phyloP scores from a whole-genome alignment of 345 rosid species.

The Gossypium turneri region DNA sequence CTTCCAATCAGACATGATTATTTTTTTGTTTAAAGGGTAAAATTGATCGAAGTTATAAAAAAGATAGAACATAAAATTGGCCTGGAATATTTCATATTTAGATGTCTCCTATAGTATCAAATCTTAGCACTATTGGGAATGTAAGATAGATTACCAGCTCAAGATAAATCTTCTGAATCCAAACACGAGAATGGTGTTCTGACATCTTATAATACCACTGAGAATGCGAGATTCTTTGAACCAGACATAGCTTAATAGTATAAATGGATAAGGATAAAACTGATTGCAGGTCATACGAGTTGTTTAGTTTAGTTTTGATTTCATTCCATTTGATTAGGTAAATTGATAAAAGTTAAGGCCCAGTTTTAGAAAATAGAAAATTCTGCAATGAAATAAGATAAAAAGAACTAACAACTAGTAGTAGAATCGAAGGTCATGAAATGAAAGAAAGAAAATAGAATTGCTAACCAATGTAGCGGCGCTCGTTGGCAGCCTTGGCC shows the following conservation, averaged over 20 bases:
- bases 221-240: too few relatives aligned
- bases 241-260: not conserved
- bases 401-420: not conserved
- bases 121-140: too few relatives aligned
- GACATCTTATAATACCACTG: too few relatives aligned
- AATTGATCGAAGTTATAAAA: too few relatives aligned
- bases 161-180: too few relatives aligned
- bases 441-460: not conserved
- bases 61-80: too few relatives aligned
- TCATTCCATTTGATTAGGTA: not conserved
- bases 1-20: too few relatives aligned
- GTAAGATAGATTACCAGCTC: too few relatives aligned
- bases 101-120: too few relatives aligned
- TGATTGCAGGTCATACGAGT: not conserved
- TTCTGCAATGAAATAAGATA: not conserved
- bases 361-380: not conserved
- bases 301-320: not conserved
- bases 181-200: too few relatives aligned
- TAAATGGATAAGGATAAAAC: not conserved
- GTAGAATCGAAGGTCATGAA: not conserved
- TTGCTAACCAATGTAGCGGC: slow-evolving; percentile 80
- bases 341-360: not conserved
- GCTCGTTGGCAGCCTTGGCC: slow-evolving; percentile 95
- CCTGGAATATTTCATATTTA: too few relatives aligned
- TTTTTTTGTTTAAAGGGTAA: too few relatives aligned